Evolutionary conservation across 768 basidiomycete genomes (phyloP), one percentile per base, ranked within the genome.

Genomic region (Mycena metata): DNA sequence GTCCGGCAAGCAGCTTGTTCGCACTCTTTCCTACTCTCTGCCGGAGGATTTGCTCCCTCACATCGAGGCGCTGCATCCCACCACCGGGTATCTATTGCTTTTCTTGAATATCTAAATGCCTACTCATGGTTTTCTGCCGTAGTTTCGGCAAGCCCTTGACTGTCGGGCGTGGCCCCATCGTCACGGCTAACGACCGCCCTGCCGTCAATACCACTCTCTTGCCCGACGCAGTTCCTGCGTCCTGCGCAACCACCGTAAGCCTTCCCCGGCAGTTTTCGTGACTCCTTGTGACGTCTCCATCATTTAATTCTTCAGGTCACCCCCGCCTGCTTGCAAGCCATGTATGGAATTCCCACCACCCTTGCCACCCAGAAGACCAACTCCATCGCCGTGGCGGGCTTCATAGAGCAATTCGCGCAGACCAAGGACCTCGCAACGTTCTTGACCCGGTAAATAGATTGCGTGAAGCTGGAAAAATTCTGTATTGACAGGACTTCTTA

Each of bases 11-110:
- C 72, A 78, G 16, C 71, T 85, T 24, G 70, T 86, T 51, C 84
- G 87, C 63, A 85, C 87, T 10, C 82, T 81, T 0, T 73, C 76
- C 30, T 86, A 85, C 77, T 85, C 83, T 66, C 77, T 88, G n/a
- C 86, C 87, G 0, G 84, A 80, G 23, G 63, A 76, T 54, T 63
- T 88, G 50, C 77, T 84, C 58, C 75, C 76, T 19, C 85, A 87
- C 69, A 71, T 88, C 56, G 85, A 86, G 36, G 74, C 87, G 30
- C 73, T 88, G 26, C 85, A 87, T 43, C 86, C 87, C 0, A 85
- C 87, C 4, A 87, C 85, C 9, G 70, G 57, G 70, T 71, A 42
- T 52, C 13, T 55, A 24, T 19, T 43, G 6, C 1, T 49, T 15
- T 47, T 45, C 23, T 16, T 42, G 26, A 3, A 84, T 66, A 23